Evolutionary conservation across 768 basidiomycete genomes (phyloP), one percentile per base, ranked within the genome.

Genomic region (Mycena maculata): DNA sequence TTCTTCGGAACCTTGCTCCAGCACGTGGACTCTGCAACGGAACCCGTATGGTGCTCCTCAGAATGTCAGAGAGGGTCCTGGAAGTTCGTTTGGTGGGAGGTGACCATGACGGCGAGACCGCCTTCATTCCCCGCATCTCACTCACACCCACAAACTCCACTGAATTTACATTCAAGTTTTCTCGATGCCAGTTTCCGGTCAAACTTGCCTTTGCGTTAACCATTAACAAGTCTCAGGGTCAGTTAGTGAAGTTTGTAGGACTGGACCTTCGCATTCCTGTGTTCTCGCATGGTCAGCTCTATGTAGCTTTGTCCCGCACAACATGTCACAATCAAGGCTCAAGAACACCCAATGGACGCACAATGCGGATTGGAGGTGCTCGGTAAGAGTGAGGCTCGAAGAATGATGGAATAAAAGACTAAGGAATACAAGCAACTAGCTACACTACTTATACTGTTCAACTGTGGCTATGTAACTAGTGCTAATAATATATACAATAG

Each of bases 1-100:
- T 87, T 1, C 72, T 87, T 1, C 54, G 81, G 0, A 87, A 88
- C 68, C n/a, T n/a, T n/a, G n/a, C n/a, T n/a, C n/a, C n/a, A n/a
- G n/a, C n/a, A n/a, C n/a, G n/a, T n/a, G n/a, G 83, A 0, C 68
- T 84, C 0, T 83, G 78, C 65, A 82, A 83, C 78, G 84, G 83
- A 2, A 80, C 80, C 1, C 28, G 76, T 0, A 50, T 75, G 44
- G 69, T 78, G 39, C 31, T 85, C 6, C 60, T 31, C 6, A 60
- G 70, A 0, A 75, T 75, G 49, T 54, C 56, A 2, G 39, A 64
- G 16, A 69, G 77, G 27, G 82, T 85, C 13, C 49, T 86, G 0
- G 78, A 85, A 69, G 69, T 71, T 31, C 49, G 61, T 12, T 58
- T 84, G 12, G 30, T 86, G 0, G 78, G 78, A 25, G 83, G 84